Evolutionary conservation across 441 rosid species (phyloP).

Genomic region (Gossypium aridum): DNA sequence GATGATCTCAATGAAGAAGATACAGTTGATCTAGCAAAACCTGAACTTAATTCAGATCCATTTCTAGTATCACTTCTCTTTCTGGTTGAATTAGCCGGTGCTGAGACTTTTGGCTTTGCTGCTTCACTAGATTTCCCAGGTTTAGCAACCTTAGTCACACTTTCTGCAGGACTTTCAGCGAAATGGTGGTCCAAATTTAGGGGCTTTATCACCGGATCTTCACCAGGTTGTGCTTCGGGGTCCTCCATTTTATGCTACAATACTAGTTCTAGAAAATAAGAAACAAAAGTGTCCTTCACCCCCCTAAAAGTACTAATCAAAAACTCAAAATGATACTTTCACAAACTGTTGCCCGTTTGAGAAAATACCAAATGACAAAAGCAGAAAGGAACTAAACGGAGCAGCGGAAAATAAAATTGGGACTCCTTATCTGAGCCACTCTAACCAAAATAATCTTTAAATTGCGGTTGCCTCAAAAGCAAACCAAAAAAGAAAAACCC

Average conservation of each 20-base stretch:
- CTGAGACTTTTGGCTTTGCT: conserved; percentile 34
- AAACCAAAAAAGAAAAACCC: background rate
- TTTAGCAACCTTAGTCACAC: conserved; percentile 28
- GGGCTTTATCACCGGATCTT: conserved; percentile 25
- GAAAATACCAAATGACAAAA: background rate
- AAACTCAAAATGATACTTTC: conserved; percentile 9
- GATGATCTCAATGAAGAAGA: conserved; percentile 40
- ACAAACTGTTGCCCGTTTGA: background rate
- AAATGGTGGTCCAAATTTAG: conserved; percentile 29
- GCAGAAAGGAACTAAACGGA: background rate
- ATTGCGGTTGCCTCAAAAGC: conserved; percentile 6
- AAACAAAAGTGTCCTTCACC: conserved; percentile 14
- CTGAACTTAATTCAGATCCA: conserved; percentile 32
- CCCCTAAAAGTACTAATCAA: conserved; percentile 19
- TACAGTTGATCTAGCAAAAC: conserved; percentile 38
- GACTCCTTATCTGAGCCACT: background rate
- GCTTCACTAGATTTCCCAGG: conserved; percentile 36
- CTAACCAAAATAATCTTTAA: background rate
- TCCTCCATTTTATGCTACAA: conserved; percentile 53
- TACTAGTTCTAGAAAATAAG: conserved; percentile 23
- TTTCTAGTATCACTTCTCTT: conserved; percentile 46
- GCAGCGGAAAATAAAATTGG: background rate
- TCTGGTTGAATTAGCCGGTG: conserved; percentile 37
- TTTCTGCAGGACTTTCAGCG: conserved; percentile 32
- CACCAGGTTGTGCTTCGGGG: conserved; percentile 28